phyloP scores from a whole-genome alignment of 768 basidiomycete genomes.

The Tephrocybe sp. region DNA sequence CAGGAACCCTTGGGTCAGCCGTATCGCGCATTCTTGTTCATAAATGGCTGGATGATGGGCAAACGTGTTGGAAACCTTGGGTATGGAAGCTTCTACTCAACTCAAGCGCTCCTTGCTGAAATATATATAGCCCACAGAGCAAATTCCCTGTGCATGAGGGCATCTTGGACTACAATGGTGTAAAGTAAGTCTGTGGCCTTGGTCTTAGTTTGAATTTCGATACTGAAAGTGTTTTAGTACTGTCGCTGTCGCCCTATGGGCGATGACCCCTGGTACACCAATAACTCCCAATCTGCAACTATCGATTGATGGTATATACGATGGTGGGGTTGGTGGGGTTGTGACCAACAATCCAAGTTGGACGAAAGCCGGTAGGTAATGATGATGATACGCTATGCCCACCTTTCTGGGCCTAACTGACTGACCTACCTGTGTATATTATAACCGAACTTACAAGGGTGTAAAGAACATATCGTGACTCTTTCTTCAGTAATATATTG shows the following conservation, averaged over 20 bases:
- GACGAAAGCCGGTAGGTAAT: slow-evolving; percentile 36
- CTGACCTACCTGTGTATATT: too few relatives aligned
- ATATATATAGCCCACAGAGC: slow-evolving; percentile 71
- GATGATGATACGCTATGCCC: too few relatives aligned
- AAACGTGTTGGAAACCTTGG: slow-evolving; percentile 74
- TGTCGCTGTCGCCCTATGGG: slow-evolving; percentile 69
- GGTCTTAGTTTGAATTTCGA: neutral
- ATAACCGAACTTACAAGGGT: too few relatives aligned
- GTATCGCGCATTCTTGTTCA: slow-evolving; percentile 72
- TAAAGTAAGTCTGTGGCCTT: slow-evolving; percentile 51
- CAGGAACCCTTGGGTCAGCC: slow-evolving; percentile 57
- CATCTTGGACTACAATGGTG: slow-evolving; percentile 70
- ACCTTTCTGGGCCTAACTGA: too few relatives aligned
- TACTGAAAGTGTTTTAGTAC: slow-evolving; percentile 33
- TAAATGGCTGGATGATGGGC: slow-evolving; percentile 92
- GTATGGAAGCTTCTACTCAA: too few relatives aligned
- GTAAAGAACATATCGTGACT: too few relatives aligned
- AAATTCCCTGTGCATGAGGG: slow-evolving; percentile 86
- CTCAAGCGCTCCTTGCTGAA: neutral
- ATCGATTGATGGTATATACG: slow-evolving; percentile 53
- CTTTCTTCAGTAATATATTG: too few relatives aligned
- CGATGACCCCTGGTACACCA: slow-evolving; percentile 47
- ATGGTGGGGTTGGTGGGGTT: slow-evolving; percentile 66
- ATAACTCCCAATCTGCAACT: slow-evolving; percentile 56
- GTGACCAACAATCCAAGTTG: slow-evolving; percentile 59